These are phyloP conservation scores for Cadophora gregata DNA, from an alignment of 2,329 filamentous ascomycete genomes.

Conservation along the genomic window DNA sequence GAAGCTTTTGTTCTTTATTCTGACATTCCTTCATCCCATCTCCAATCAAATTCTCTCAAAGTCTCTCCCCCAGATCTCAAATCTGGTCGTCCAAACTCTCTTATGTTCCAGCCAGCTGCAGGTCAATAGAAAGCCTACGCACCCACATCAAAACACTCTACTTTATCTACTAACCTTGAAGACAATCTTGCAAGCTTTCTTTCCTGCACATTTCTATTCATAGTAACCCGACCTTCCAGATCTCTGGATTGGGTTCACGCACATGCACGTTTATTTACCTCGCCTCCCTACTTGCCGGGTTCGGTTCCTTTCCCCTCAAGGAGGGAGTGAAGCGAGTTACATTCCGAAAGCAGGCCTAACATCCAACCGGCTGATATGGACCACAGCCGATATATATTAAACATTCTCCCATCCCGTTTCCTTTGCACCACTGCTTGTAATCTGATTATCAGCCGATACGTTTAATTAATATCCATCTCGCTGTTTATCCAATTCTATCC, in stretches of 20 bases:
- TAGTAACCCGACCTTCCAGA: conserved; percentile 10
- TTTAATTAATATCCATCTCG: conserved; percentile 1
- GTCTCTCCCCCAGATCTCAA: conserved; percentile 19
- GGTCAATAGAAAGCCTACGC: background rate
- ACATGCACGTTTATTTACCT: background rate
- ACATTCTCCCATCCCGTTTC: background rate
- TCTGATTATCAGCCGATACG: conserved; percentile 5
- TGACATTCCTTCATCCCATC: conserved; percentile 1
- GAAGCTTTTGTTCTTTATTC: background rate
- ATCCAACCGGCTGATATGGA: conserved; percentile 20
- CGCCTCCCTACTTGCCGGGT: conserved; percentile 2
- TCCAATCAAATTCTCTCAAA: conserved; percentile 21
- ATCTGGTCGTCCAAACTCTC: conserved; percentile 1
- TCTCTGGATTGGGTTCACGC: background rate
- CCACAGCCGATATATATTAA: conserved; percentile 21
- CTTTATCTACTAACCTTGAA: background rate
- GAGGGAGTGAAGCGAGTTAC: conserved; percentile 4
- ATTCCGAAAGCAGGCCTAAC: conserved; percentile 14
- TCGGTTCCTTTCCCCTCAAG: conserved; percentile 8
- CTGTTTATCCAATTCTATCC: background rate
- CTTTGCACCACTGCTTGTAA: background rate
- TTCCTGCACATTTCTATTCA: conserved; percentile 17
- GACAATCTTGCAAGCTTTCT: background rate
- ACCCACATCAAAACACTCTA: background rate
- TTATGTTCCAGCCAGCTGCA: background rate